Percentiles rank a stretch among this genome's conserved stretches.
These are phyloP conservation scores for Phytophthora pistaciae DNA, from an alignment of 352 stramenopile genomes.

Conservation along the genomic window DNA sequence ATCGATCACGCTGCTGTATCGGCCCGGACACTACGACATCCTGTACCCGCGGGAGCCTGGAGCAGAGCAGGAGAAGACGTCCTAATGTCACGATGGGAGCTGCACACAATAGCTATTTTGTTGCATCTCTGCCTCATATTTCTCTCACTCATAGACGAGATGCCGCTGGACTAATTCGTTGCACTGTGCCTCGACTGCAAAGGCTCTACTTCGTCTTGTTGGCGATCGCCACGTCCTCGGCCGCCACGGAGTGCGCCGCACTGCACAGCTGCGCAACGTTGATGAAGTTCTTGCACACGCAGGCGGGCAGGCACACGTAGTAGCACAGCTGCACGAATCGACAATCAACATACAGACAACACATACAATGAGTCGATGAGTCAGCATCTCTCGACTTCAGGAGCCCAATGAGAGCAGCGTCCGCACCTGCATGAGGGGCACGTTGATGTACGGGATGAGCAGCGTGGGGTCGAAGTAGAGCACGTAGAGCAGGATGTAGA, in stretches of 20 bases:
- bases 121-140: conserved; percentile 10
- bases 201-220: conserved; percentile 67
- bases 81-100: conserved; percentile 5
- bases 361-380: conserved; percentile 14
- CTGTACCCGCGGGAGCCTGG: conserved; percentile 74
- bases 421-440: conserved; percentile 69
- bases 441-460: conserved; percentile 60
- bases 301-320: conserved; percentile 91
- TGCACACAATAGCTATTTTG: background rate
- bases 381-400: conserved; percentile 1
- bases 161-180: background rate
- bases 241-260: conserved; percentile 83
- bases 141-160: background rate
- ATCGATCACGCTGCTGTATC: conserved; percentile 91
- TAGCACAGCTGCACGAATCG: conserved; percentile 66
- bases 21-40: conserved; percentile 96
- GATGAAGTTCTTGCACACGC: conserved; percentile 93
- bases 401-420: background rate
- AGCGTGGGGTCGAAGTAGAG: conserved; percentile 81
- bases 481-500: conserved; percentile 94
- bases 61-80: conserved; percentile 8
- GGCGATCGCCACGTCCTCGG: conserved; percentile 57
- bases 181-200: conserved; percentile 29
- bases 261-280: conserved; percentile 93
- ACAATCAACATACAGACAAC: conserved; percentile 8